phyloP scores from a whole-genome alignment of 2,329 filamentous ascomycete genomes.

The Diplodia corticola region DNA sequence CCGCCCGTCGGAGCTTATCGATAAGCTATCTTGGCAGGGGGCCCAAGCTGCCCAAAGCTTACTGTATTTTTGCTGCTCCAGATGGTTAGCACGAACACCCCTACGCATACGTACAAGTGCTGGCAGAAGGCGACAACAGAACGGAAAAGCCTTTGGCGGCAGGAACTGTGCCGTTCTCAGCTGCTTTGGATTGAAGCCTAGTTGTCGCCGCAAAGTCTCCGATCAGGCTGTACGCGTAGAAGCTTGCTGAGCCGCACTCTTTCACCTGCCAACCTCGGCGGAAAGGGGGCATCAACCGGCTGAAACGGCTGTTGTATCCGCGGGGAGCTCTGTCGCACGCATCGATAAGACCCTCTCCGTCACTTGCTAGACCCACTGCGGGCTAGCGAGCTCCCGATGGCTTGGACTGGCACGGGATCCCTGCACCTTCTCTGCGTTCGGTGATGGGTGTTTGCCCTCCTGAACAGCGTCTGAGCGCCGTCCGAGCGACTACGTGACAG shows the following conservation, averaged over 20 bases:
- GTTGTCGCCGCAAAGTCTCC: not conserved
- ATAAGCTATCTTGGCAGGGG: not conserved
- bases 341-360: not conserved
- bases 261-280: not conserved
- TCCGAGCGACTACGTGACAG: conserved; percentile 22
- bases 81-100: not conserved
- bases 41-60: not conserved
- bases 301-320: not conserved
- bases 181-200: not conserved
- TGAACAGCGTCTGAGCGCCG: conserved; percentile 22
- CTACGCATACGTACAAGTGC: not conserved
- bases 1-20: not conserved
- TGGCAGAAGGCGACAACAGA: not conserved
- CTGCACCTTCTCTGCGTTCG: conserved; percentile 15
- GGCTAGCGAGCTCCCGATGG: not conserved
- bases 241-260: not conserved
- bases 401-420: not conserved
- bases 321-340: not conserved
- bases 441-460: conserved; percentile 15
- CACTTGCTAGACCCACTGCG: not conserved
- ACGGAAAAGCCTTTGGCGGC: not conserved
- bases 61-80: not conserved
- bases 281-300: not conserved
- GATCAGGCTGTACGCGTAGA: not conserved
- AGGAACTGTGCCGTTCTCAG: too few species aligned